Evolutionary conservation across 2,329 filamentous ascomycete genomes (phyloP).

Genomic region (Elsinoe australis): DNA sequence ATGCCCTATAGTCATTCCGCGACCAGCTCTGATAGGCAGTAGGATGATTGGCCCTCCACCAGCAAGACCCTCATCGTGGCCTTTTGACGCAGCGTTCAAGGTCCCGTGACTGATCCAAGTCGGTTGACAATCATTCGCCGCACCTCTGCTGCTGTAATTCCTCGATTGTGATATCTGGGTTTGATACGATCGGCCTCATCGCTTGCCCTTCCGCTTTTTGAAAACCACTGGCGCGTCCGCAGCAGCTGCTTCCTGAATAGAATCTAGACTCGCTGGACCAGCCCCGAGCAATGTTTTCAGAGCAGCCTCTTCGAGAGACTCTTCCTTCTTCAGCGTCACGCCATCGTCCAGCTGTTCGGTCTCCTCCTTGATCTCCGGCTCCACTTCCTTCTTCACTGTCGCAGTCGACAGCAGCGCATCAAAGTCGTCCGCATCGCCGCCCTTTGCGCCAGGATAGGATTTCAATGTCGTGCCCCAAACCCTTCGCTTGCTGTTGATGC

Average conservation of each 20-base stretch:
- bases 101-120: no score
- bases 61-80: no score
- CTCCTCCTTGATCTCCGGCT: slow-evolving; percentile 28
- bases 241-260: slow-evolving; percentile 22
- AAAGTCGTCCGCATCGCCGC: slow-evolving; percentile 49
- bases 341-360: slow-evolving; percentile 27
- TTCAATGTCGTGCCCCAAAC: slow-evolving; percentile 43
- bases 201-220: slow-evolving; percentile 62
- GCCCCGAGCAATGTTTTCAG: slow-evolving; percentile 22
- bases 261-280: background rate
- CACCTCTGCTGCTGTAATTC: no score
- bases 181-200: slow-evolving; percentile 22
- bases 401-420: slow-evolving; percentile 48
- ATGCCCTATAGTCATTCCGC: no score
- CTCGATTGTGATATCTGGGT: no score
- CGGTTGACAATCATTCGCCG: no score
- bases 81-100: no score
- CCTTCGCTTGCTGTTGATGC: slow-evolving; percentile 39
- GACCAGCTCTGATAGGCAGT: no score
- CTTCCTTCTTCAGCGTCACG: slow-evolving; percentile 28
- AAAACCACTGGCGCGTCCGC: slow-evolving; percentile 55
- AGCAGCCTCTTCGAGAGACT: slow-evolving; percentile 26
- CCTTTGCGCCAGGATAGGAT: slow-evolving; percentile 37
- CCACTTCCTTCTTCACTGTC: slow-evolving; percentile 25
- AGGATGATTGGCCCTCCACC: no score